Evolutionary conservation across 2,329 filamentous ascomycete genomes (phyloP).

Genomic region (Aspergillus tanneri): DNA sequence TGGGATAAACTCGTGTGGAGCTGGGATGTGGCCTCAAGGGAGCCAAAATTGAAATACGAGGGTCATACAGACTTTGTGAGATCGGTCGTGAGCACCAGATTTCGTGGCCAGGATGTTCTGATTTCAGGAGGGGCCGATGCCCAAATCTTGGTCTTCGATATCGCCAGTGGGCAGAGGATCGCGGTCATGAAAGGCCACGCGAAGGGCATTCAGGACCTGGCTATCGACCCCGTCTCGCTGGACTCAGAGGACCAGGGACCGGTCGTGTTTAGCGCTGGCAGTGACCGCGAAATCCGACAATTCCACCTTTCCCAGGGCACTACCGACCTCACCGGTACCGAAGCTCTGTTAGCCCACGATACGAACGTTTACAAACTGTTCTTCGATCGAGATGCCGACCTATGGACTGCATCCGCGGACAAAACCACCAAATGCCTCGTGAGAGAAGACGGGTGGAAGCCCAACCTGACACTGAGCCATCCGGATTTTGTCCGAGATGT

Average conservation of each 20-base stretch:
- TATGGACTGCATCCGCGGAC: constrained; percentile 93
- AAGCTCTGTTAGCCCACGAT: constrained; percentile 73
- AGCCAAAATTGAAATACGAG: constrained; percentile 59
- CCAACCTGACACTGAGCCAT: constrained; percentile 72
- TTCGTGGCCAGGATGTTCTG: constrained; percentile 63
- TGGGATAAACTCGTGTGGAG: constrained; percentile 95
- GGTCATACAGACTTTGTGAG: constrained; percentile 94
- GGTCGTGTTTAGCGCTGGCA: constrained; percentile 74
- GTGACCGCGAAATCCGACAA: constrained; percentile 73
- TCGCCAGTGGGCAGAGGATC: constrained; percentile 64
- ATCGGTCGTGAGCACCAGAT: constrained; percentile 62
- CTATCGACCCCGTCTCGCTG: constrained; percentile 66
- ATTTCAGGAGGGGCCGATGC: constrained; percentile 76
- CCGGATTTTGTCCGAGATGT: constrained; percentile 89
- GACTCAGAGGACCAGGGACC: constrained; percentile 41
- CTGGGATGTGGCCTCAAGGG: constrained; percentile 65
- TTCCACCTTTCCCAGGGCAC: constrained; percentile 46
- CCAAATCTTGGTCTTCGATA: constrained; percentile 81
- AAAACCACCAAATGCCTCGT: constrained; percentile 80
- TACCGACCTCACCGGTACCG: constrained; percentile 56
- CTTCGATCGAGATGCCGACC: constrained; percentile 70
- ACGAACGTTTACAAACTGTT: constrained; percentile 82
- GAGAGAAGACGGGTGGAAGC: constrained; percentile 65
- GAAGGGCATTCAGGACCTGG: constrained; percentile 76
- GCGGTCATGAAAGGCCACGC: constrained; percentile 75